Conservation (phyloP, 225 moss, liverwort and hornwort genomes). For the Bryum argenteum region DNA sequence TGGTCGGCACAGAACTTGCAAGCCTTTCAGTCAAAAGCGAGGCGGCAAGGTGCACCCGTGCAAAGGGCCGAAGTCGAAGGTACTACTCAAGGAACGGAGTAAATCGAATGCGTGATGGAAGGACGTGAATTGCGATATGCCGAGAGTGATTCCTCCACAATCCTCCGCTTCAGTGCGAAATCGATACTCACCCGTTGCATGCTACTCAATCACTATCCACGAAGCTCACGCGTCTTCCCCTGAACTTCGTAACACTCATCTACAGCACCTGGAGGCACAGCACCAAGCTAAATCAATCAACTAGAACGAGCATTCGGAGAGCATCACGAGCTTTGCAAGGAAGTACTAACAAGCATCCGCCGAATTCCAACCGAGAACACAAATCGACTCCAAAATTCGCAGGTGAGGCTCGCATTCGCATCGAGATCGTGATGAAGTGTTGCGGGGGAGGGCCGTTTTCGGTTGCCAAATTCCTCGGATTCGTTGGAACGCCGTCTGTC, state of each 20-base stretch:
- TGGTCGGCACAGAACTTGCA: too few relatives aligned
- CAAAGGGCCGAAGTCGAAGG: slow-evolving; percentile 18
- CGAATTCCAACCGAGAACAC: not conserved
- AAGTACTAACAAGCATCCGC: not conserved
- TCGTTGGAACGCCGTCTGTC: too few relatives aligned
- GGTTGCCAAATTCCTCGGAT: not conserved
- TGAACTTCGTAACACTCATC: slow-evolving; percentile 63
- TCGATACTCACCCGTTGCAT: not conserved
- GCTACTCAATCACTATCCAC: slow-evolving; percentile 11
- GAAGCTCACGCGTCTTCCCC: not conserved
- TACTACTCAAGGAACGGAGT: not conserved
- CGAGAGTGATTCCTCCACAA: slow-evolving; percentile 3
- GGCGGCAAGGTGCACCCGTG: too few relatives aligned
- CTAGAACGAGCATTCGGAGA: not conserved
- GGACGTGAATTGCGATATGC: slow-evolving; percentile 1
- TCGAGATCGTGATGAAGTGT: not conserved
- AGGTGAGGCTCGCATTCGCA: too few relatives aligned
- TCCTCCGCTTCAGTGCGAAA: slow-evolving; percentile 4
- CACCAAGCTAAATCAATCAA: not conserved
- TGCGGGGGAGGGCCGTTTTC: not conserved
- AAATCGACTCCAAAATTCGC: not conserved
- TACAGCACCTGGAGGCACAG: slow-evolving; percentile 61
- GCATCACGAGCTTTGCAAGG: not conserved
- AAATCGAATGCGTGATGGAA: not conserved
- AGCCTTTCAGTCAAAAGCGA: too few relatives aligned